Evolutionary conservation across 2,329 filamentous ascomycete genomes (phyloP), one percentile per base, ranked within the genome.

Genomic region (Didymellaceae sp.): DNA sequence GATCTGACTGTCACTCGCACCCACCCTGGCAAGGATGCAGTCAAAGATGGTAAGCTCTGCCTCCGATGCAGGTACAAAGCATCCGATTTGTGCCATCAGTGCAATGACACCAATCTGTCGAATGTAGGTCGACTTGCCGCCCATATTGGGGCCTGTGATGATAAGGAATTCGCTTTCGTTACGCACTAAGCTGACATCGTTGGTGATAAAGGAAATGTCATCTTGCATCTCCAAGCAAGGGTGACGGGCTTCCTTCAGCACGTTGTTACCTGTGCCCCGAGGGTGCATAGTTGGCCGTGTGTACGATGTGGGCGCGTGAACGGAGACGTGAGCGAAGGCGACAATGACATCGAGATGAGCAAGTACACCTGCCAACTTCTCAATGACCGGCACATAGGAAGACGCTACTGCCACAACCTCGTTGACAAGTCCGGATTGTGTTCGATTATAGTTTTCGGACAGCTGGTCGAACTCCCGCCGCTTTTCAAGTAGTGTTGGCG

Each of bases 191-290:
- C 86, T 86, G 17, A 97, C 90, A 63, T 99, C 93, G 72, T 99
- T 99, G 48, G 93, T 97, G 74, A 99, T 99, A 77, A 99, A 99
- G 56, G 93, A 92, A 32, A 99, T 87, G 66, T 99, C 94, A 65
- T 99, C 95, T 75, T 99, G 94, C 84, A 97, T 92, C 73, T 99
- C 94, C 85, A 99, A 90, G 70, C 94, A 99, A 0, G 95, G 95
- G 69, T 99, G 94, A 9, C 95, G 88, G 2, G 94, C 91, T 76
- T 96, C 95, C 58, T 87, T 89, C n/a, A 99, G 82, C 17, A 95
- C 78, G 0, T 94, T 99, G 64, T 91, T 88, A 3, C 93, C 94
- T 37, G 89, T 86, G 21, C 93, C 94, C 24, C 94, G 89, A 9
- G 86, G 81, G 69, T 99, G 91, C 68, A 99, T 92, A 70, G 84